Evolutionary conservation across 768 basidiomycete species (phyloP).

Genomic region (Mycena rebaudengoi): DNA sequence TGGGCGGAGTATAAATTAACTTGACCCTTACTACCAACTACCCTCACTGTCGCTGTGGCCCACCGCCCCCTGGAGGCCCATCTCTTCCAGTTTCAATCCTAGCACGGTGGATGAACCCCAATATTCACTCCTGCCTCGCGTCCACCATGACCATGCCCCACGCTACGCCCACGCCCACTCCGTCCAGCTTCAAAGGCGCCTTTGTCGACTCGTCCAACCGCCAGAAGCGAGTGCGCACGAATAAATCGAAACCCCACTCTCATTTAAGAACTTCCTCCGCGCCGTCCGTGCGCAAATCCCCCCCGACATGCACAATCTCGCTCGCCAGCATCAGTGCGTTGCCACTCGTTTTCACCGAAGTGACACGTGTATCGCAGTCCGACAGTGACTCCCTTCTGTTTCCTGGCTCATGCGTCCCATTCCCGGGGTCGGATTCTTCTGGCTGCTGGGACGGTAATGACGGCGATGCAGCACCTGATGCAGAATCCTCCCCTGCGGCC

Average conservation of each 20-base stretch:
- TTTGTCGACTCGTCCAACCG: constrained; percentile 15
- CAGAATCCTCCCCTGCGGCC: not conserved
- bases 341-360: not conserved
- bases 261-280: constrained; percentile 8
- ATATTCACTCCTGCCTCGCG: too few species aligned
- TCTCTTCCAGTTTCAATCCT: too few species aligned
- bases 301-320: constrained; percentile 17
- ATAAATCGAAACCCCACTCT: not conserved
- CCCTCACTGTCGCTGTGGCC: too few species aligned
- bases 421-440: constrained; percentile 5
- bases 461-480: not conserved
- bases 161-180: too few species aligned
- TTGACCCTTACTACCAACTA: too few species aligned
- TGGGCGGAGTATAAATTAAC: too few species aligned
- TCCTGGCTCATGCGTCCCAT: not conserved
- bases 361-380: too few species aligned
- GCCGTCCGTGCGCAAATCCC: constrained; percentile 3
- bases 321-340: constrained; percentile 1
- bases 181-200: too few species aligned
- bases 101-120: too few species aligned
- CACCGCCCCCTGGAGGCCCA: too few species aligned
- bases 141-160: too few species aligned
- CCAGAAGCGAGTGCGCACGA: too few species aligned
- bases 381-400: not conserved
- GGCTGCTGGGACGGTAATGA: not conserved